Percentiles rank a stretch among this genome's conserved stretches.
These are phyloP conservation scores for Solanum hybrid DNA, from an alignment of 305 asterid species.

Conservation along the genomic window DNA sequence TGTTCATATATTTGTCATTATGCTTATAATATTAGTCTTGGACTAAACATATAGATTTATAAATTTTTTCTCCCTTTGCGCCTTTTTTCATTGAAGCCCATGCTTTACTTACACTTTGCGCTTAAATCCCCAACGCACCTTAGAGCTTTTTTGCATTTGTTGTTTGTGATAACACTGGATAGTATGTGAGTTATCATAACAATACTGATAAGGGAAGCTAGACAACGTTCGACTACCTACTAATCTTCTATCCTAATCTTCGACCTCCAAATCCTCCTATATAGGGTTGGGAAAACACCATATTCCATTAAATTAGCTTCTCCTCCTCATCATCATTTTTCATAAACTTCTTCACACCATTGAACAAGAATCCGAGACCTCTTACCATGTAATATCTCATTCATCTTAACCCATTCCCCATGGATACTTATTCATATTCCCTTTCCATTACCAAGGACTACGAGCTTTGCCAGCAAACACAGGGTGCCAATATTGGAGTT, in stretches of 20 bases:
- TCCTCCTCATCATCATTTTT: neutral
- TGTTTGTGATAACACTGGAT: neutral
- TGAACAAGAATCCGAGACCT: neutral
- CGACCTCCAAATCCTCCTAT: neutral
- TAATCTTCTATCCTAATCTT: neutral
- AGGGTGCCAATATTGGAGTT: neutral
- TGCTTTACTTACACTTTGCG: neutral
- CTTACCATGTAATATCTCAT: neutral
- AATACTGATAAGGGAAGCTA: neutral
- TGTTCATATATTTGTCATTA: neutral
- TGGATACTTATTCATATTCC: neutral
- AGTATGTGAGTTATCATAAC: neutral
- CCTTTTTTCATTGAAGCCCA: neutral
- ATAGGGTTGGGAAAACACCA: neutral
- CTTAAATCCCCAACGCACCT: neutral
- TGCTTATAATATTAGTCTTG: neutral
- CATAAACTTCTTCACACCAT: neutral
- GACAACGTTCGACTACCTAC: neutral
- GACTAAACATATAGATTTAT: neutral
- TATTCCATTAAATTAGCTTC: neutral
- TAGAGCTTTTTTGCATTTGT: neutral
- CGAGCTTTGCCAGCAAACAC: neutral
- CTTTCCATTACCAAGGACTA: neutral
- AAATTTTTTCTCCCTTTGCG: neutral
- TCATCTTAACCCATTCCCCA: neutral